Evolutionary conservation across 768 basidiomycete genomes (phyloP), one percentile per base, ranked within the genome.

Genomic region (Kwoniella heveanensis): DNA sequence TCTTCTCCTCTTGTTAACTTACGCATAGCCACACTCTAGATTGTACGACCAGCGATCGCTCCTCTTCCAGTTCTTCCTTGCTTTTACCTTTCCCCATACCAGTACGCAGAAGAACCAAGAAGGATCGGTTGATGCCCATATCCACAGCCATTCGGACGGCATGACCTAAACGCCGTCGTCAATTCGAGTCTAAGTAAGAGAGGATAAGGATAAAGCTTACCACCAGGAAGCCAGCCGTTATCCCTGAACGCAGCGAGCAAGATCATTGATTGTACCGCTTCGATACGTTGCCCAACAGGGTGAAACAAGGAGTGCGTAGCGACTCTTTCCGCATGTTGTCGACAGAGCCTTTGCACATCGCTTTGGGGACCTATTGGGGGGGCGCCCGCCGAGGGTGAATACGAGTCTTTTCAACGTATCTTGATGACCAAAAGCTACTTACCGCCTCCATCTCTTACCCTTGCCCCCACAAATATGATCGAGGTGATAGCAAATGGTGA

Each of bases 61-160:
- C 92, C 56, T 84, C 83, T 67, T 80, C 80, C 10, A 86, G 83
- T 24, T 85, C 82, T 27, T 83, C 77, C 57, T 85, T 83, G 5
- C 82, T 79, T 72, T 88, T 88, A 65, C 85, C 85, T 19, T 83
- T 83, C 62, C 88, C 85, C 86, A 97, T 94, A 26, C 90, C 76
- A 1, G 62, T 85, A 68, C 86, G 86, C 47, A 88, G 81, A 24
- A 97, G 83, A 73, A 84, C 85, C 13, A 92, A 88, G 90, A 94
- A 97, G 27, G 93, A 90, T 77, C 90, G 88, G 79, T 96, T 91
- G 84, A 95, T 86, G 22, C 90, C 92, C 56, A 94, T 83, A 76
- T 97, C 94, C 84, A 96, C 87, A 44, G 91, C 93, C 91, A 97
- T 93, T 54, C 93, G 86, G 9, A 96, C 92, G n/a, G 94, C 94